Base-by-base conservation (phyloP, 805 yeast species). In the Cyberlindnera maritima region DNA sequence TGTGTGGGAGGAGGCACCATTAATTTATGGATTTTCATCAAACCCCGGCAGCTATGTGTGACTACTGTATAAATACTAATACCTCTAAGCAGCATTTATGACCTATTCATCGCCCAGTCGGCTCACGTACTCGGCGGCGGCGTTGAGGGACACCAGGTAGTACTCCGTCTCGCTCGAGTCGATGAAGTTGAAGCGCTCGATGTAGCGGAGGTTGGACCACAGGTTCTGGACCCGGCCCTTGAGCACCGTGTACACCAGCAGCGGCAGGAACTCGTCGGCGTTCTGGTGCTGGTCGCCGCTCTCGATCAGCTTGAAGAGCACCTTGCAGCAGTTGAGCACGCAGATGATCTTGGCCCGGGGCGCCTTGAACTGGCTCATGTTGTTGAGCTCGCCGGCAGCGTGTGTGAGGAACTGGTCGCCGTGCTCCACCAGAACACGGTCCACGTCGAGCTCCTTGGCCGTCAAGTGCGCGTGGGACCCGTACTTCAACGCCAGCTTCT, bases 301-400 rank as follows among this genome's bases (percentile, higher is more conserved):
- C 52, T 90, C 81, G 39, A 95, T 77, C 47, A 88, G 74, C 11
- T 96, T 95, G 71, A 90, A 91, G 6, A 95, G 84, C 18, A 94
- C 91, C 65, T 92, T 92, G 61, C 97, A 92, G 44, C 94, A 82
- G 66, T 94, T 95, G 52, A 94, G 72, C 3, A 94, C 74, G 63
- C 98, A 94, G 33, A 94, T 88, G 52, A 89, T 81, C 61, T 94
- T 94, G 62, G 95, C 99, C 44, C 99, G 73, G 14, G 99, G 99
- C 0, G 98, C 92, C 56, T 95, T 79, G 63, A 85, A 95, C 44
- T 79, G 75, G 64, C 86, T 85, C 59, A 94, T 82, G 57, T 89
- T 89, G 52, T 74, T 71, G 41, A 94, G 72, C 65, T 94, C 98
- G 12, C 70, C 71, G 1, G 83, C 76, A 0, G 97, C 94, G 47